phyloP scores from a whole-genome alignment of 2,329 filamentous ascomycete species.

The Podosphaera aphanis region DNA sequence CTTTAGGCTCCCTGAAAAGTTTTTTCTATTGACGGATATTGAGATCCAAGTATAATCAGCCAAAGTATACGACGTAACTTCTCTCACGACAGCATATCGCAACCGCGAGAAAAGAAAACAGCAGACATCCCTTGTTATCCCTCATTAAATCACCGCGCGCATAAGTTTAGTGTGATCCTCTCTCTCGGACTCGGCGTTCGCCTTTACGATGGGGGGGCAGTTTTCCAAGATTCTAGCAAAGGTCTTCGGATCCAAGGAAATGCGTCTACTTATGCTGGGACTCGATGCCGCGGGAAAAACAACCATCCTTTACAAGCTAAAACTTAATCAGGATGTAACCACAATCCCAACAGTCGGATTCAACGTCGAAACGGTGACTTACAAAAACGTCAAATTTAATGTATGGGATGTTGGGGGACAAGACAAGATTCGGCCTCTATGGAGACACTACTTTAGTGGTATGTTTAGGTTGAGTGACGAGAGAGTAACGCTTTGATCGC shows the following conservation, averaged over 20 bases:
- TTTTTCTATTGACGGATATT: too few relatives aligned
- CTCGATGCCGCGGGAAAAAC: conserved; percentile 97
- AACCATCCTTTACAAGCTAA: conserved; percentile 96
- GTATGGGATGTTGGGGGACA: conserved; percentile 98
- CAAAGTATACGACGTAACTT: too few relatives aligned
- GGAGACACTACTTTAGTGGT: conserved; percentile 92
- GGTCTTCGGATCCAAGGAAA: conserved; percentile 98
- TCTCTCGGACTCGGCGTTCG: not conserved
- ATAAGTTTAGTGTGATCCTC: not conserved
- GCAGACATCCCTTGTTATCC: not conserved
- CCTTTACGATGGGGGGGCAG: conserved; percentile 59
- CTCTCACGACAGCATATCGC: too few relatives aligned
- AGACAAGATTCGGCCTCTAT: conserved; percentile 93
- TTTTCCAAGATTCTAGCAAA: conserved; percentile 94
- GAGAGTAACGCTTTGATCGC: not conserved
- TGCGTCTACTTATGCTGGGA: conserved; percentile 94
- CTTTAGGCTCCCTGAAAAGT: too few relatives aligned
- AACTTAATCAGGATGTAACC: conserved; percentile 92
- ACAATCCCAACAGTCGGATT: conserved; percentile 97
- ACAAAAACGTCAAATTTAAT: conserved; percentile 99
- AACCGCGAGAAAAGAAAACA: not conserved
- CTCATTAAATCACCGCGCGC: not conserved
- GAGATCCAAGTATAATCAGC: too few relatives aligned
- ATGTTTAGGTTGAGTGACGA: conserved; percentile 14
- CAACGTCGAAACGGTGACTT: conserved; percentile 96